phyloP scores from a whole-genome alignment of 306 rosid genomes.

The Crataegus laevigata region DNA sequence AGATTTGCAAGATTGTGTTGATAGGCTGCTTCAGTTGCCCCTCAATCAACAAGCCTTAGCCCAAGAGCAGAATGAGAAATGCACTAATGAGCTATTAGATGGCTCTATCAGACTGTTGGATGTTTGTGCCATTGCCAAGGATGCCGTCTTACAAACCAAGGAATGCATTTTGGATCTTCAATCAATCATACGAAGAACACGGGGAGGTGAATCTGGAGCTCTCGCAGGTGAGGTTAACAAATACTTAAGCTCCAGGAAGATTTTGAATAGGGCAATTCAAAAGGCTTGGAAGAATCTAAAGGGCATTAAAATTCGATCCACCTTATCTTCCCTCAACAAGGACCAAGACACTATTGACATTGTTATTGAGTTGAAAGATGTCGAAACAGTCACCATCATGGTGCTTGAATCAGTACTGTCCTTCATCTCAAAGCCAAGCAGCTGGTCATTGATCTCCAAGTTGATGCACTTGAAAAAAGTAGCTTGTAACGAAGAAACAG shows the following conservation, averaged over 20 bases:
- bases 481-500: background rate
- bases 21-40: conserved; percentile 21
- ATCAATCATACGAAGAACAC: background rate
- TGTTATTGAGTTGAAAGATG: conserved; percentile 21
- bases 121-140: too few relatives aligned
- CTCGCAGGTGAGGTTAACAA: conserved; percentile 25
- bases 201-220: background rate
- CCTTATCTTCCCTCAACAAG: background rate
- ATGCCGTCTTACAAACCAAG: too few relatives aligned
- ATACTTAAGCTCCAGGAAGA: conserved; percentile 31
- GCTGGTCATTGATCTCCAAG: conserved; percentile 26
- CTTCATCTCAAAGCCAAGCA: conserved; percentile 15
- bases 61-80: background rate
- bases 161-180: too few relatives aligned
- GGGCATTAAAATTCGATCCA: background rate
- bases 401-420: conserved; percentile 27
- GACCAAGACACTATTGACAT: background rate
- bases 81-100: too few relatives aligned
- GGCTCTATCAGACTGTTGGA: too few relatives aligned
- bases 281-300: conserved; percentile 11
- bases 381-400: conserved; percentile 10
- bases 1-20: conserved; percentile 24
- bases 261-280: conserved; percentile 20
- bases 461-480: background rate
- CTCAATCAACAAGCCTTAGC: conserved; percentile 9